Base-by-base conservation (phyloP, 495 filamentous ascomycete genomes). In the Annulohypoxylon maeteangense region DNA sequence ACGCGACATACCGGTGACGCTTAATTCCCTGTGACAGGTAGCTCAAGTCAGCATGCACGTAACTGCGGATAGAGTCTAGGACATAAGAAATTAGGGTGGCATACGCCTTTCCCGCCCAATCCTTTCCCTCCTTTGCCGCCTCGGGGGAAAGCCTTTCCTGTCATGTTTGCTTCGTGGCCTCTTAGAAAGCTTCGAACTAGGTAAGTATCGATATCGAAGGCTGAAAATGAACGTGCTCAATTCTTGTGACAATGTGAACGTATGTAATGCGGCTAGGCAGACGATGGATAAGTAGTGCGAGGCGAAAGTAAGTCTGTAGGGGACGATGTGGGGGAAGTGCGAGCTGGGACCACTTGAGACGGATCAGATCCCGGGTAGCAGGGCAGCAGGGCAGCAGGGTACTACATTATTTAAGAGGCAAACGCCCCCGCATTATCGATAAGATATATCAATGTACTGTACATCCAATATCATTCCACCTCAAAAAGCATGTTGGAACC, bases 31-130 rank as follows among this genome's bases (percentile, higher is more conserved):
- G 32, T 18, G 47, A 44, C 34, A 44, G n/a, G 40, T 45, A 34
- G n/a, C 27, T 40, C 54, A 48, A 48, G 66, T 74, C 53, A 74
- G 61, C 31, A 47, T 64, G 50, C 62, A 34, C 23, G 27, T 38
- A 22, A 16, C 56, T 36, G 51, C 50, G 53, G 53, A 34, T 18
- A 50, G 14, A 42, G 18, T 23, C 22, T 16, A 34, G 51, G 27
- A 36, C 6, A 31, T 22, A 59, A 27, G 29, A 59, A 25, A 45
- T 23, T 56, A 20, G 61, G 36, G 16, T 3, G 32, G 57, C 74
- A n/a, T 74, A 78, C 74, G 1, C 56, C 74, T 44, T 78, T 76
- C 0, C 75, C 75, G 1, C 75, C 74, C 0, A 78, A 53, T 1
- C 75, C 75, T n/a, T 70, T 77, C 0, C 61, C 62, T 7, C 73